A percentile compares a stretch with the other conserved stretches of the same genome.
Conservation (phyloP, 2,329 filamentous ascomycete genomes). For the Aspergillus clavatus region DNA sequence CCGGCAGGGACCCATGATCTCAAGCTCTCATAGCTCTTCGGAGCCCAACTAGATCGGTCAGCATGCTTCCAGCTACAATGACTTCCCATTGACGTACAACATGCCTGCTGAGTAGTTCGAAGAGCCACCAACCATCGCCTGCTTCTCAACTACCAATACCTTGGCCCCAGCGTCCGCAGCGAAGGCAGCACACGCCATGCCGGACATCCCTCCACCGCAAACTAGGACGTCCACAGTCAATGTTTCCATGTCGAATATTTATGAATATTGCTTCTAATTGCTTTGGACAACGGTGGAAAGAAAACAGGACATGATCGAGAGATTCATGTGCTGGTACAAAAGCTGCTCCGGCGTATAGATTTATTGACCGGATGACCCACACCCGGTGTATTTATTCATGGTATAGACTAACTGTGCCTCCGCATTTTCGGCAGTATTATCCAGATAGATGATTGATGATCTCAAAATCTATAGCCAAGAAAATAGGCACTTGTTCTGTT, state of each 20-base stretch:
- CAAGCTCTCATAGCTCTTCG: conserved; percentile 18
- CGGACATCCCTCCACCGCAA: conserved; percentile 28
- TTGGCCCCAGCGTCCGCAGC: conserved; percentile 21
- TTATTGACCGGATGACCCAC: conserved; percentile 4
- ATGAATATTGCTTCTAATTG: no score
- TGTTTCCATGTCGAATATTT: conserved; percentile 12
- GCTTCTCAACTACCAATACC: conserved; percentile 24
- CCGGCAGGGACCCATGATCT: conserved; percentile 24
- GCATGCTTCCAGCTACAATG: background rate
- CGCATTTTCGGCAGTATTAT: no score
- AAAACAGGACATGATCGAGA: no score
- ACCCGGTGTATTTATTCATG: background rate
- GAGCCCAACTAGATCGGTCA: conserved; percentile 21
- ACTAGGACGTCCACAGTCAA: conserved; percentile 22
- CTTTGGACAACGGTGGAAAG: no score
- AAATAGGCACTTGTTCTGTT: no score
- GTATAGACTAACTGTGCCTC: no score
- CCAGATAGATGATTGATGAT: no score
- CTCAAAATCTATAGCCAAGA: no score
- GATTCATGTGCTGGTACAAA: background rate
- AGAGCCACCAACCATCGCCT: conserved; percentile 20
- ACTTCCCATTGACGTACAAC: conserved; percentile 17
- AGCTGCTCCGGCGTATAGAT: conserved; percentile 6
- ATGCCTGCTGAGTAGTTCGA: conserved; percentile 26
- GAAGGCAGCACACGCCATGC: conserved; percentile 26